A percentile compares a stretch with the other conserved stretches of the same genome.
Evolutionary conservation across 345 rosid species (phyloP).

Genomic region (Orychophragmus violaceus): DNA sequence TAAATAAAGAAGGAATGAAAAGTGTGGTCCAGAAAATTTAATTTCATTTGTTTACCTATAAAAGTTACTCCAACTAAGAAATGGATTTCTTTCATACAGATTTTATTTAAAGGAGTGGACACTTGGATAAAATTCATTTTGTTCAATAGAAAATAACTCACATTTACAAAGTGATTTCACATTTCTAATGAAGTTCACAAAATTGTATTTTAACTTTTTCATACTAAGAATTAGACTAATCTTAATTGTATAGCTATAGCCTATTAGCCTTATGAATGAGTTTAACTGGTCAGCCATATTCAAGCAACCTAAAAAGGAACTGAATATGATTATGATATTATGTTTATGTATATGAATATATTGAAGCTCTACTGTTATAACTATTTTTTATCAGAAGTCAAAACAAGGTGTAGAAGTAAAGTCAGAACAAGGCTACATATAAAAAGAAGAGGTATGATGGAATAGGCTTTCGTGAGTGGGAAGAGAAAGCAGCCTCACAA

Average conservation of each 20-base stretch:
- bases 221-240: not conserved
- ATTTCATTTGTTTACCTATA: not conserved
- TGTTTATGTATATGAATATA: not conserved
- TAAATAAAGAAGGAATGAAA: slow-evolving; percentile 11
- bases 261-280: too few species aligned
- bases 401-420: not conserved
- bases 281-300: not conserved
- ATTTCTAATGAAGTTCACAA: not conserved
- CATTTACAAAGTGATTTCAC: not conserved
- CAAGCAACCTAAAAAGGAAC: not conserved
- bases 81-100: not conserved
- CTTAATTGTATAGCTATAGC: not conserved
- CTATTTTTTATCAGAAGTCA: not conserved
- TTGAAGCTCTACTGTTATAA: not conserved
- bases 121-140: not conserved
- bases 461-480: slow-evolving; percentile 16
- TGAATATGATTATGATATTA: not conserved
- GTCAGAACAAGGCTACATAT: slow-evolving; percentile 2
- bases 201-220: not conserved
- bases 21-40: slow-evolving; percentile 15
- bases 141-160: not conserved
- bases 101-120: not conserved
- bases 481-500: slow-evolving; percentile 12
- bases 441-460: not conserved
- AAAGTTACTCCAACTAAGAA: not conserved